Evolutionary conservation across 805 yeast species (phyloP).

Genomic region (Yarrowia sp.): DNA sequence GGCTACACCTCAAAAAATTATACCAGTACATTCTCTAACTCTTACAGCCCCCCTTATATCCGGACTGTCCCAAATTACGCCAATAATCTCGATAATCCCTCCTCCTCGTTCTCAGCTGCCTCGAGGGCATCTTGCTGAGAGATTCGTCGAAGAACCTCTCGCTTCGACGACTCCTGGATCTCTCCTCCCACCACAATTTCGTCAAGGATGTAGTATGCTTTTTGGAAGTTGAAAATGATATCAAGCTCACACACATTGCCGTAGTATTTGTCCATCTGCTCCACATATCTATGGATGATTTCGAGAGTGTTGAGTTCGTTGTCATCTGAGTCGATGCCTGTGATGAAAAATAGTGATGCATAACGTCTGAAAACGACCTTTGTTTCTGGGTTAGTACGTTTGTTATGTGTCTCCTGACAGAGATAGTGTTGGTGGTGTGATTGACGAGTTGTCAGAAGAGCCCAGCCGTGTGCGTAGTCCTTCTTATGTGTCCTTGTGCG

Average conservation of each 20-base stretch:
- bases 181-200: constrained; percentile 88
- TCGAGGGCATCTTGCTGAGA: constrained; percentile 86
- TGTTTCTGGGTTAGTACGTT: constrained; percentile 45
- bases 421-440: too few relatives aligned
- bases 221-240: constrained; percentile 91
- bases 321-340: constrained; percentile 77
- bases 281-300: constrained; percentile 87
- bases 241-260: constrained; percentile 97
- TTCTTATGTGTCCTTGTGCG: too few relatives aligned
- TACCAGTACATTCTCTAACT: constrained; percentile 4
- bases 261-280: constrained; percentile 91
- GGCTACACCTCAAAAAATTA: too few relatives aligned
- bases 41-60: background rate
- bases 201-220: constrained; percentile 88
- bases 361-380: constrained; percentile 89
- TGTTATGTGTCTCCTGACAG: too few relatives aligned
- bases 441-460: too few relatives aligned
- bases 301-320: constrained; percentile 86
- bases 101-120: constrained; percentile 61
- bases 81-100: constrained; percentile 33
- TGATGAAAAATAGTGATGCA: constrained; percentile 87
- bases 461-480: too few relatives aligned
- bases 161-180: constrained; percentile 74
- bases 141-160: constrained; percentile 72
- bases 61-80: constrained; percentile 9